These are phyloP conservation scores for Hypomontagnella submonticulosa DNA, from an alignment of 495 filamentous ascomycete species.

Conservation along the genomic window DNA sequence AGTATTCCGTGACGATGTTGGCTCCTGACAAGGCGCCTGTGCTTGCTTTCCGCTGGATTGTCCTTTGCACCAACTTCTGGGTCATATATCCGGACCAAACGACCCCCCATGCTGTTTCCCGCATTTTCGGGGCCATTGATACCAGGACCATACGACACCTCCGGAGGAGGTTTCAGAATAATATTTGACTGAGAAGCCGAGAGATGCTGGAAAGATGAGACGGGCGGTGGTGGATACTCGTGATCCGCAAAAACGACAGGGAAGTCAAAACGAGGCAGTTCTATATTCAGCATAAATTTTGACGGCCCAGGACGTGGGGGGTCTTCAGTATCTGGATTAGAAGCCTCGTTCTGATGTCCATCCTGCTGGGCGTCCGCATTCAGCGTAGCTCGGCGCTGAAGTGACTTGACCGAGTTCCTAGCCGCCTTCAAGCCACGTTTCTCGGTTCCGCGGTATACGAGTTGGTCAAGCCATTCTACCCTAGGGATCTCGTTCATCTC, in stretches of 20 bases:
- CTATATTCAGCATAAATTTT: slow-evolving; percentile 80
- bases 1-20: slow-evolving; percentile 88
- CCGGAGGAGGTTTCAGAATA: slow-evolving; percentile 78
- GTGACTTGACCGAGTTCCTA: slow-evolving; percentile 49
- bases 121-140: slow-evolving; percentile 73
- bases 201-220: slow-evolving; percentile 74
- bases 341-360: slow-evolving; percentile 44
- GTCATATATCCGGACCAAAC: slow-evolving; percentile 87
- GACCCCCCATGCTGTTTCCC: slow-evolving; percentile 62
- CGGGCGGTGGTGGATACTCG: slow-evolving; percentile 85
- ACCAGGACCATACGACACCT: slow-evolving; percentile 84
- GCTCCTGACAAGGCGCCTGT: slow-evolving; percentile 88
- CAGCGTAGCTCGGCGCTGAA: slow-evolving; percentile 48
- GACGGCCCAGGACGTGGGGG: slow-evolving; percentile 62
- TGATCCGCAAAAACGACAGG: slow-evolving; percentile 95
- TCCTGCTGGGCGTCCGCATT: slow-evolving; percentile 50
- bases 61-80: slow-evolving; percentile 88
- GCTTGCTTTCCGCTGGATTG: slow-evolving; percentile 96
- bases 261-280: slow-evolving; percentile 95
- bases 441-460: slow-evolving; percentile 88
- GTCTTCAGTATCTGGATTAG: slow-evolving; percentile 54
- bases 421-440: slow-evolving; percentile 72
- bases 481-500: slow-evolving; percentile 95
- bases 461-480: slow-evolving; percentile 93
- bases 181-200: slow-evolving; percentile 72